Evolutionary conservation across 73 alveolate species (phyloP), one percentile per base, ranked within the genome.

Genomic region (Paramecium biaurelia): DNA sequence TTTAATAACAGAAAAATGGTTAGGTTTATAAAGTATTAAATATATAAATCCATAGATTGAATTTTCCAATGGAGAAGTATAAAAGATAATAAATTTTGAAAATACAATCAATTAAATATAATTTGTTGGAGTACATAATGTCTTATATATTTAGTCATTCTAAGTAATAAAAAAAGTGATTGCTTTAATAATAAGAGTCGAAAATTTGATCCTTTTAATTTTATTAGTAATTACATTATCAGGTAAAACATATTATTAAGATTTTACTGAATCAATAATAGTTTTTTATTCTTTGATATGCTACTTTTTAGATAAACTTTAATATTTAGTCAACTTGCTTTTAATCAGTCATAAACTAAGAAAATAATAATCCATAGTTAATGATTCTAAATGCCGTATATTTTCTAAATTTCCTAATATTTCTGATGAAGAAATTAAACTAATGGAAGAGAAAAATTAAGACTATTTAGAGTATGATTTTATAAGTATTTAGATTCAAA

Each of bases 121-220:
- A 28, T 72, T 72, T 28, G 45, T 72, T 32, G 45, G 58, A 28
- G 86, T 72, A 72, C 12, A 7, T 8, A 23, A 32, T 35, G 38
- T 72, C 30, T 12, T 32, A 12, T 15, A 72, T 35, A 4, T 14
- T 9, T 72, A 72, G 86, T 20, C 58, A 28, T 28, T 8, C 32
- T 9, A 35, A 8, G 35, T 72, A 0, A 72, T 72, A 4, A 34
- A 28, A 21, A 35, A 32, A 32, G 35, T 20, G 18, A 14, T 37
- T 14, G 32, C 10, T 21, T 20, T 21, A 28, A 32, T 72, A 30
- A 32, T 14, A 12, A 23, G 57, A 6, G 8, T 72, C 14, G 86
- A 72, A 30, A 72, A 72, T 18, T n/a, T 35, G 45, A 72, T 72
- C 20, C 35, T 72, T 72, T 72, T 72, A 72, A 72, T 72, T 28